phyloP scores from a whole-genome alignment of 2,329 filamentous ascomycete species.

The Curvularia hawaiiensis region DNA sequence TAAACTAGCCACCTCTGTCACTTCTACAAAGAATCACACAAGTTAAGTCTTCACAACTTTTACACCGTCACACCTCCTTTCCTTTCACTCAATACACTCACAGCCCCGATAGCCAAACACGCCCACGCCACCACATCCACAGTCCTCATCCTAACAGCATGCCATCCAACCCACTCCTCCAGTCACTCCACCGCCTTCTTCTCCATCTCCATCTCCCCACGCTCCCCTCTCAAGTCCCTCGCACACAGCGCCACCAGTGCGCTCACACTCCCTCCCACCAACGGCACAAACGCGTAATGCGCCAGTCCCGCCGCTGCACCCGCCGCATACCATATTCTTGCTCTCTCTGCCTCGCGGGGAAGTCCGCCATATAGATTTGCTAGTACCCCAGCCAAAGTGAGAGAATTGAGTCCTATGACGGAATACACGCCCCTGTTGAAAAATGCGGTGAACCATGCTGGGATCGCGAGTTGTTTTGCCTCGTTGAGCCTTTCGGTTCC shows the following conservation, averaged over 20 bases:
- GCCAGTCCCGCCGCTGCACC: not conserved
- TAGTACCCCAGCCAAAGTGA: not conserved
- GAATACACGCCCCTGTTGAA: conserved; percentile 1
- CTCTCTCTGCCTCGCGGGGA: not conserved
- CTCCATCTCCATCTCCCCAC: not conserved
- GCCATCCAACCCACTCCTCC: conserved; percentile 28
- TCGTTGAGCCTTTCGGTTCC: not conserved
- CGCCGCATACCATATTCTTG: not conserved
- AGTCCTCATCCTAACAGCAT: conserved; percentile 26
- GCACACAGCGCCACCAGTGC: not conserved
- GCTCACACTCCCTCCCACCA: not conserved
- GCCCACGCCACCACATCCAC: conserved; percentile 33
- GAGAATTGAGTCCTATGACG: not conserved
- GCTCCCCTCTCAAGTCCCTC: not conserved
- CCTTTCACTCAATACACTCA: not conserved
- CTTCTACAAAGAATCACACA: not conserved
- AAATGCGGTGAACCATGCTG: not conserved
- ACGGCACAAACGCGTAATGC: conserved; percentile 1
- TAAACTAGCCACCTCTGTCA: not conserved
- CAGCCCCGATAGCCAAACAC: conserved; percentile 13
- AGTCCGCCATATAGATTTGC: not conserved
- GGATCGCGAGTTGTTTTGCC: not conserved
- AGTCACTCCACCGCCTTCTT: conserved; percentile 7
- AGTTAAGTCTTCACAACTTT: not conserved
- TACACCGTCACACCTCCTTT: not conserved